Conservation (phyloP, 2,329 filamentous ascomycete genomes). For the Dactylellina leptospora region DNA sequence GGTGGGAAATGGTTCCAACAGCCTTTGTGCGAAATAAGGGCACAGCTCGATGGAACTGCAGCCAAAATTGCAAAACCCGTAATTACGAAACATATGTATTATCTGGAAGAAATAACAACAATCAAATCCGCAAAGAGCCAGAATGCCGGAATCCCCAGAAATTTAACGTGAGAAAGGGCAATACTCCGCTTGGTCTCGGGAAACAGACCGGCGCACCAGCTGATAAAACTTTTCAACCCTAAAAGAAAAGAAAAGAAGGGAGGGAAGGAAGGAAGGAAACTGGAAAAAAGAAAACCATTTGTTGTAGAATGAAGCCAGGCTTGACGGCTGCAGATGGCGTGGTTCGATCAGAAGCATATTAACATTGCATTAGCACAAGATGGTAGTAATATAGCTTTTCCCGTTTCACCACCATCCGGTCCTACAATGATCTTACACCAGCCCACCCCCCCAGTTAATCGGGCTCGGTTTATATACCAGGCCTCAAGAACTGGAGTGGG, state of each 20-base stretch:
- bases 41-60: constrained; percentile 5
- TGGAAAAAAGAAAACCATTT: background rate
- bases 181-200: constrained; percentile 21
- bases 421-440: background rate
- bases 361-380: constrained; percentile 2
- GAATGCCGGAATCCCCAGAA: constrained; percentile 9
- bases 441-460: background rate
- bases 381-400: constrained; percentile 1
- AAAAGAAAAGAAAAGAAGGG: constrained; percentile 1
- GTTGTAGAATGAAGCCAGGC: constrained; percentile 4
- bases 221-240: constrained; percentile 26
- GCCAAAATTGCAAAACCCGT: constrained; percentile 20
- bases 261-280: background rate
- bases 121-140: constrained; percentile 6
- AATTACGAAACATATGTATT: too few relatives aligned
- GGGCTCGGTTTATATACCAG: constrained; percentile 13
- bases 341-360: constrained; percentile 21
- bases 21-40: constrained; percentile 21
- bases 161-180: background rate
- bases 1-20: constrained; percentile 14
- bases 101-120: too few relatives aligned
- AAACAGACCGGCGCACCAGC: constrained; percentile 5
- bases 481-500: too few relatives aligned
- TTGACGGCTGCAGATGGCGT: constrained; percentile 27
- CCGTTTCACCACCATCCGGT: constrained; percentile 22